Evolutionary conservation across 495 filamentous ascomycete species (phyloP).

Genomic region (Neurospora sp.): DNA sequence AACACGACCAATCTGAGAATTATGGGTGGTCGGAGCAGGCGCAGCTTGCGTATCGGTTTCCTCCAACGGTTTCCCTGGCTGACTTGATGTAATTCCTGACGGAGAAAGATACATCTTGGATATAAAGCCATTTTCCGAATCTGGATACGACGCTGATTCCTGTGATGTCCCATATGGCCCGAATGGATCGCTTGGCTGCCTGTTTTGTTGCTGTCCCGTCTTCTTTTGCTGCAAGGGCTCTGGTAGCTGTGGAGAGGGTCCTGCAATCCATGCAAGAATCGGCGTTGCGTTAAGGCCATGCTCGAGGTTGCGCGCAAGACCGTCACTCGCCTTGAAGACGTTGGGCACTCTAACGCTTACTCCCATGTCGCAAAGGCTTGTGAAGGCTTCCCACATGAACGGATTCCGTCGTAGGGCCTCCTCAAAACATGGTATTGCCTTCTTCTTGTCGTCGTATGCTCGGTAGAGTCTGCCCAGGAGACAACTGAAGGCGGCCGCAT

Average conservation of each 20-base stretch:
- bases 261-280: slow-evolving; percentile 21
- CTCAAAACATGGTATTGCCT: slow-evolving; percentile 74
- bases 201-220: slow-evolving; percentile 6
- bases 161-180: slow-evolving; percentile 18
- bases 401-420: slow-evolving; percentile 84
- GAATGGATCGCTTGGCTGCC: slow-evolving; percentile 32
- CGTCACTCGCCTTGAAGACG: slow-evolving; percentile 65
- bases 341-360: slow-evolving; percentile 66
- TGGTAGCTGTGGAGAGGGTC: slow-evolving; percentile 6
- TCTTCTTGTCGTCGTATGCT: slow-evolving; percentile 66
- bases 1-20: slow-evolving; percentile 27
- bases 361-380: slow-evolving; percentile 58
- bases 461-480: slow-evolving; percentile 81
- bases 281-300: slow-evolving; percentile 16
- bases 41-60: slow-evolving; percentile 32
- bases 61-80: slow-evolving; percentile 14
- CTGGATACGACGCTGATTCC: background rate
- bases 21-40: slow-evolving; percentile 11
- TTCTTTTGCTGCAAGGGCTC: slow-evolving; percentile 29
- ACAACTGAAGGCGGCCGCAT: slow-evolving; percentile 70
- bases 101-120: slow-evolving; percentile 31
- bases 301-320: slow-evolving; percentile 30
- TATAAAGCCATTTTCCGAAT: slow-evolving; percentile 30
- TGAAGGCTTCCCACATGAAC: slow-evolving; percentile 97
- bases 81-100: slow-evolving; percentile 20